Base-by-base conservation (phyloP, 371 early-diverging fungal species). In the Amoeboaphelidium protococcarum region DNA sequence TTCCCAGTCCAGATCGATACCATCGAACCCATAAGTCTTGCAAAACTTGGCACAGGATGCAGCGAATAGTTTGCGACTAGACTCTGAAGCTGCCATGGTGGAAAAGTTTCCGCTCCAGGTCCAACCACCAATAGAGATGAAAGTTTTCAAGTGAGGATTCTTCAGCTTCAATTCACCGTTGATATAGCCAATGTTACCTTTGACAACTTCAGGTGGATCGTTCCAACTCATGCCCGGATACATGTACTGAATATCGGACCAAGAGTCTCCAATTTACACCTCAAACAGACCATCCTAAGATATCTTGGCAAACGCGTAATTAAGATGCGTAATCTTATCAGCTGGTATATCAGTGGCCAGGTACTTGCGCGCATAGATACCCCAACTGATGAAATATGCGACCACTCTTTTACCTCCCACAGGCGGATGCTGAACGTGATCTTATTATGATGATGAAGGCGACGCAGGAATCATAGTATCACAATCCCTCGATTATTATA, bases 1-100 rank as follows among this genome's bases (percentile, higher is more conserved):
- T 48, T 51, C 51, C 51, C 51, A 51, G 23, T 50, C 40, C 48
- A 50, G 12, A 25, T 49, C 49, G 20, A 49, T 23, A 20, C 52
- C 52, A 21, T 52, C 49, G 16, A 52, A 52, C 2, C 49, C 49
- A 26, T 52, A 41, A 13, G n/a, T 26, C 10, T n/a, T 25, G 2
- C 49, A 13, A 13, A 49, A 41, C 16, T 52, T 25, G n/a, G 20
- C n/a, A 2, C 21, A 41, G 23, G 26, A 31, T 6, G 27, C 21
- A 12, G 25, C 25, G n/a, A 52, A 42, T 20, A 2, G 20, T 6
- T 12, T 3, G 0, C 52, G 10, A 20, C 23, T 22, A 25, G n/a
- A 21, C 1, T 41, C 23, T 2, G 23, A 25, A 3, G 13, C 2
- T 13, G 50, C 41, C 13, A 52, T 50, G 2, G 19, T 2, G 24